Percentiles rank a stretch among this genome's conserved stretches.
Conservation (phyloP, 2,329 filamentous ascomycete genomes). For the Fusarium anthophilum region DNA sequence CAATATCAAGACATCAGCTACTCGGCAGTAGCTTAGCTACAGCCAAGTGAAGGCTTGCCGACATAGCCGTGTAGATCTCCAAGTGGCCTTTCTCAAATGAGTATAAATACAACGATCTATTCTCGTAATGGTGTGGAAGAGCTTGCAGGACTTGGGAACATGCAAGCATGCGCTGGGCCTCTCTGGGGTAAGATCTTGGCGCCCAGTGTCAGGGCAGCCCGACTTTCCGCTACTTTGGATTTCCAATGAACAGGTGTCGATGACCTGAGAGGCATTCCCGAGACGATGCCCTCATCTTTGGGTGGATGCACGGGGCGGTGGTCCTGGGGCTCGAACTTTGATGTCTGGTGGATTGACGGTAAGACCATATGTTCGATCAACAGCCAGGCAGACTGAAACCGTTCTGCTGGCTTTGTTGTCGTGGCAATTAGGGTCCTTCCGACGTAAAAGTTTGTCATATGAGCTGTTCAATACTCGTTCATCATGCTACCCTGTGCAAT, state of each 20-base stretch:
- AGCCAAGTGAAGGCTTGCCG: background rate
- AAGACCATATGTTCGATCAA: background rate
- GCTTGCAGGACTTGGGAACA: background rate
- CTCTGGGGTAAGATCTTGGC: background rate
- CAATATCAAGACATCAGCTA: background rate
- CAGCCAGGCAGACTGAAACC: background rate
- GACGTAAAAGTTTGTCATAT: too few relatives aligned
- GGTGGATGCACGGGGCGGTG: background rate
- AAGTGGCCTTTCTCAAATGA: background rate
- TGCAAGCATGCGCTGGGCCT: background rate
- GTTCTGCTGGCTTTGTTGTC: background rate
- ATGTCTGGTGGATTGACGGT: background rate
- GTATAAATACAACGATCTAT: background rate
- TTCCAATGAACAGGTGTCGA: background rate
- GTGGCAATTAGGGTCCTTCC: too few relatives aligned
- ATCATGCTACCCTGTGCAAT: background rate
- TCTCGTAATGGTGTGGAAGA: background rate
- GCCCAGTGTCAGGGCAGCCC: background rate
- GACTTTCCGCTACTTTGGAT: background rate
- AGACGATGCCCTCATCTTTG: background rate
- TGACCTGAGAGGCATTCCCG: background rate
- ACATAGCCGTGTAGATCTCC: background rate
- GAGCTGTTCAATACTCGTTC: background rate
- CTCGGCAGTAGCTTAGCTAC: background rate
- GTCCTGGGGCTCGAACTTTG: background rate